phyloP scores from a whole-genome alignment of 2,329 filamentous ascomycete genomes.

The Penicillium capsulatum region DNA sequence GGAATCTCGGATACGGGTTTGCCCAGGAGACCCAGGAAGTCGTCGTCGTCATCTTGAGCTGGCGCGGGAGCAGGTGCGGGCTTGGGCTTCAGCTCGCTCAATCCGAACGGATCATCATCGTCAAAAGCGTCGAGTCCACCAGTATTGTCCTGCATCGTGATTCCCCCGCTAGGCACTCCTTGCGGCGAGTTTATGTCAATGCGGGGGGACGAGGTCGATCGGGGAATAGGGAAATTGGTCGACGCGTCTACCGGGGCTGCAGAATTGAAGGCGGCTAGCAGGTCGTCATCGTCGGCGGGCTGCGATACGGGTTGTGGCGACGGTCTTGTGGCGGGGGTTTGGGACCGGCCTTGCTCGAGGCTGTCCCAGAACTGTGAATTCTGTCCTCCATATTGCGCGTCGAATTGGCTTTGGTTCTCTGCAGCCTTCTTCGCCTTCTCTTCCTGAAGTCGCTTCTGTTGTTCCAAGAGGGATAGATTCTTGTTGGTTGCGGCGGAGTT shows the following conservation, averaged over 20 bases:
- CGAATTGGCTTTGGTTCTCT: slow-evolving; percentile 65
- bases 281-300: slow-evolving; percentile 55
- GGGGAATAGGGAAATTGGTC: slow-evolving; percentile 54
- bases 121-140: slow-evolving; percentile 47
- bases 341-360: slow-evolving; percentile 56
- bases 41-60: slow-evolving; percentile 54
- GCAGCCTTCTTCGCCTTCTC: slow-evolving; percentile 71
- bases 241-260: slow-evolving; percentile 57
- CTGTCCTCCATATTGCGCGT: slow-evolving; percentile 68
- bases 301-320: slow-evolving; percentile 47
- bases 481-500: slow-evolving; percentile 47
- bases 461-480: slow-evolving; percentile 65
- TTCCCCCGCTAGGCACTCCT: slow-evolving; percentile 12
- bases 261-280: slow-evolving; percentile 59
- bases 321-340: slow-evolving; percentile 42
- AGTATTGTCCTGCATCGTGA: slow-evolving; percentile 18
- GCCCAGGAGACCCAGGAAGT: slow-evolving; percentile 59
- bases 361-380: slow-evolving; percentile 71
- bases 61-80: slow-evolving; percentile 47
- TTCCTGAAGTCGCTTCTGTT: slow-evolving; percentile 68
- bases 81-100: slow-evolving; percentile 60
- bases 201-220: slow-evolving; percentile 30
- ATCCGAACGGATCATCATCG: slow-evolving; percentile 80
- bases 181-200: slow-evolving; percentile 13
- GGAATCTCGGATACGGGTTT: slow-evolving; percentile 55